A percentile compares a stretch with the other conserved stretches of the same genome.
Evolutionary conservation across 1,284 basidiomycete species (phyloP).

Genomic region (Trametes pubescens): DNA sequence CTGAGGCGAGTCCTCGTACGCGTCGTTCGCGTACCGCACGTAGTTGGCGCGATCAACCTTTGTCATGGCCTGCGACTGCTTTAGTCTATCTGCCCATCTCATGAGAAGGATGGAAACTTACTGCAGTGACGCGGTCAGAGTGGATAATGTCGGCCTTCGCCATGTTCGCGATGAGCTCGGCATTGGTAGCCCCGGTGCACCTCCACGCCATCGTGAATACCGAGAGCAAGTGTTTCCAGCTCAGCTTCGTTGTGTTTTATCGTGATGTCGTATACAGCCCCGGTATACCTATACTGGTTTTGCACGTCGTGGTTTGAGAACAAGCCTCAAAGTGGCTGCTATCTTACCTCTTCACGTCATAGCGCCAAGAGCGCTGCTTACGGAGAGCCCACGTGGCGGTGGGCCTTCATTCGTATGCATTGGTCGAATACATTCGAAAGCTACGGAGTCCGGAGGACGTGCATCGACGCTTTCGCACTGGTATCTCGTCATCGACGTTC

Average conservation of each 20-base stretch:
- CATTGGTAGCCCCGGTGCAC: constrained; percentile 73
- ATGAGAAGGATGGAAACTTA: constrained; percentile 18
- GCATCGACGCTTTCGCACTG: no score
- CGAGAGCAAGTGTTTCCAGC: background rate
- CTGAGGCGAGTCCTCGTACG: constrained; percentile 87
- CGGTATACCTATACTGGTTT: no score
- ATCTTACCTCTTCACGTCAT: no score
- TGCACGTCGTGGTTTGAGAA: background rate
- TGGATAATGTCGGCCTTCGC: constrained; percentile 59
- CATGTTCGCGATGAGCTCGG: constrained; percentile 79
- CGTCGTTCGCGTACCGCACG: constrained; percentile 58
- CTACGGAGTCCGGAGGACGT: no score
- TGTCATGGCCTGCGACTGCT: constrained; percentile 66
- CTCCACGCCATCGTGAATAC: constrained; percentile 76
- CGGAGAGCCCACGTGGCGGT: no score
- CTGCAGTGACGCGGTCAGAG: constrained; percentile 54
- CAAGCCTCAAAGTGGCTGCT: no score
- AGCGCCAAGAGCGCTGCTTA: no score
- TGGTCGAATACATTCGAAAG: no score
- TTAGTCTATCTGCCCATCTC: background rate
- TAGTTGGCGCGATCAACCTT: constrained; percentile 81
- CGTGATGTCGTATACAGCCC: no score
- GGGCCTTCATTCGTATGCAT: no score
- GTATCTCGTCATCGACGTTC: no score
- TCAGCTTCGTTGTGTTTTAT: background rate